These are phyloP conservation scores for Ascocoryne sarcoides DNA, from an alignment of 2,329 filamentous ascomycete genomes.

Conservation along the genomic window DNA sequence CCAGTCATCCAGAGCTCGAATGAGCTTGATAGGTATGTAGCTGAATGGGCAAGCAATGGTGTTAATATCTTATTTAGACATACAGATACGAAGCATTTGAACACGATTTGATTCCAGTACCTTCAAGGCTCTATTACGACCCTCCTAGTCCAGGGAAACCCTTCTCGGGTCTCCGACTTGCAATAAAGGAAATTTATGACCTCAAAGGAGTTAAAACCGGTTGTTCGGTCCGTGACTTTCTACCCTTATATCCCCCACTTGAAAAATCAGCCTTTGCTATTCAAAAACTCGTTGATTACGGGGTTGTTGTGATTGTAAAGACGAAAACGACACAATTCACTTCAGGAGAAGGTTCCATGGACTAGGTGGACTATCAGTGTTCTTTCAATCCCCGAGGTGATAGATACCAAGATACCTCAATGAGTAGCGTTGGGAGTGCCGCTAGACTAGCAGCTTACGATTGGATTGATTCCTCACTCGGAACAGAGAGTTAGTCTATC, in stretches of 20 bases:
- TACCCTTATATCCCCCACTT: constrained; percentile 35
- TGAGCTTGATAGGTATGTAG: no score
- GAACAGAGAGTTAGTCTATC: constrained; percentile 32
- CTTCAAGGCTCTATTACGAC: constrained; percentile 47
- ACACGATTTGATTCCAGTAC: constrained; percentile 38
- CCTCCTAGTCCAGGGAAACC: constrained; percentile 41
- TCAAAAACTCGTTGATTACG: constrained; percentile 47
- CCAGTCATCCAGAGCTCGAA: no score
- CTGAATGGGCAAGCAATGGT: no score
- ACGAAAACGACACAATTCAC: constrained; percentile 41
- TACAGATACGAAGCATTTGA: no score
- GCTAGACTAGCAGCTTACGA: constrained; percentile 35
- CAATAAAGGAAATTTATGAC: constrained; percentile 54
- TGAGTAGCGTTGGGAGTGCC: constrained; percentile 38
- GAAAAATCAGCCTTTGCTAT: constrained; percentile 40
- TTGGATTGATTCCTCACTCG: constrained; percentile 41
- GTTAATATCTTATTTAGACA: no score
- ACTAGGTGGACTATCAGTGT: constrained; percentile 35
- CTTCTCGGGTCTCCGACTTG: constrained; percentile 49
- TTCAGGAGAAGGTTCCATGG: constrained; percentile 23
- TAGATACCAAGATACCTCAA: constrained; percentile 35
- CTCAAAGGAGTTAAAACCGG: constrained; percentile 39
- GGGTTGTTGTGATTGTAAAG: constrained; percentile 47
- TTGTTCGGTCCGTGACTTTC: constrained; percentile 30
- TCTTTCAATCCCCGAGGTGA: constrained; percentile 37